A percentile compares a stretch with the other conserved stretches of the same genome.
phyloP scores from a whole-genome alignment of 1,284 basidiomycete species.

The Cutaneotrichosporon cavernicola region DNA sequence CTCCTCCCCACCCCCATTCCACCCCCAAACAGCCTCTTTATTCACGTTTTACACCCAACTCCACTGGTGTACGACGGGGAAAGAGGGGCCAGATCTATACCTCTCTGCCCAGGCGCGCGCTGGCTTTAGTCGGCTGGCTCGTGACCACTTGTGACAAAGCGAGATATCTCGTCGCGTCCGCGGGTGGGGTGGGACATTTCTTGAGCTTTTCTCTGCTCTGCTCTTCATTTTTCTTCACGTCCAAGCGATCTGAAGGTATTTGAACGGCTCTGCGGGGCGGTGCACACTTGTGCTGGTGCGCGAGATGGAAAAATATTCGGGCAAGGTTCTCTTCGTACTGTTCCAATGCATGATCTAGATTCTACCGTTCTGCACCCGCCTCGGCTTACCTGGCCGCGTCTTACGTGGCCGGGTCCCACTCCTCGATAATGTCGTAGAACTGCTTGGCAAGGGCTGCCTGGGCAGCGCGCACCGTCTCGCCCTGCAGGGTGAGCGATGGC shows the following conservation, averaged over 20 bases:
- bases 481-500: conserved; percentile 21
- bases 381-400: conserved; percentile 48
- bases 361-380: neutral
- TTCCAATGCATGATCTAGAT: conserved; percentile 4
- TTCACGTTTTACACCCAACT: conserved; percentile 49
- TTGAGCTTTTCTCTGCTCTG: conserved; percentile 15
- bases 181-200: conserved; percentile 24
- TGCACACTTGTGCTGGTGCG: neutral
- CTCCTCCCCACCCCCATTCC: neutral
- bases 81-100: conserved; percentile 45
- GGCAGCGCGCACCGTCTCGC: conserved; percentile 65
- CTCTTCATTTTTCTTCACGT: neutral
- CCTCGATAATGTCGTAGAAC: conserved; percentile 78
- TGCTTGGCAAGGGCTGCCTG: conserved; percentile 79
- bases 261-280: neutral
- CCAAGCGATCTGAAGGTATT: neutral
- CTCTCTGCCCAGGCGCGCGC: conserved; percentile 21
- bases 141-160: conserved; percentile 20
- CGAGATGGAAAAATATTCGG: too few relatives aligned
- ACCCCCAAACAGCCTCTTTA: conserved; percentile 36
- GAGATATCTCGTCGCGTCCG: conserved; percentile 16
- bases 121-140: conserved; percentile 29
- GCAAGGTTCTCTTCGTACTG: neutral
- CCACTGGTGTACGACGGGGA: conserved; percentile 47
- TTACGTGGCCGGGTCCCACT: conserved; percentile 59